Evolutionary conservation across 768 basidiomycete genomes (phyloP).

Genomic region (Tubosaeta brunneosetosa): DNA sequence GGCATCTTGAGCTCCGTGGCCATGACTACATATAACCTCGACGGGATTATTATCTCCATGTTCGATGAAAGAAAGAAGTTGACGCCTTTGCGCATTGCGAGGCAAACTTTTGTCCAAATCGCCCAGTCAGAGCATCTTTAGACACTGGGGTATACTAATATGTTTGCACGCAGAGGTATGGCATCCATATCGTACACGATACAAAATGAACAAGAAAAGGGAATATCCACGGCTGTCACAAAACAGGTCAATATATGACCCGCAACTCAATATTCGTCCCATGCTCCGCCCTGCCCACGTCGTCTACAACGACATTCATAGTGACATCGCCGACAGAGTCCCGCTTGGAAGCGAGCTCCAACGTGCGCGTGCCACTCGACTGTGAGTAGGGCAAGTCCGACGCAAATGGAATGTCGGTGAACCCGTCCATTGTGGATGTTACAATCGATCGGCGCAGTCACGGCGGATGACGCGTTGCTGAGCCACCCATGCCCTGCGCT

Average conservation of each 20-base stretch:
- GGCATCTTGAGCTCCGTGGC: too few relatives aligned
- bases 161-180: not conserved
- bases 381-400: slow-evolving; percentile 10
- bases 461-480: slow-evolving; percentile 10
- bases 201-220: not conserved
- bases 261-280: slow-evolving; percentile 7
- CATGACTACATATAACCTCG: too few relatives aligned
- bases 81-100: too few relatives aligned
- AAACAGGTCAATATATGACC: not conserved
- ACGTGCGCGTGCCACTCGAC: not conserved
- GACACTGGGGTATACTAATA: not conserved
- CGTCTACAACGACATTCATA: slow-evolving; percentile 46
- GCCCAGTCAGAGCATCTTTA: too few relatives aligned
- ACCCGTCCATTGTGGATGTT: slow-evolving; percentile 12
- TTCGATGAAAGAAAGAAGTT: too few relatives aligned
- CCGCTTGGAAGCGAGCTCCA: slow-evolving; percentile 7
- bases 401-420: slow-evolving; percentile 23
- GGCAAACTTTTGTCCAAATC: too few relatives aligned
- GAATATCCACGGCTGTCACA: not conserved
- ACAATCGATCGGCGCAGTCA: not conserved
- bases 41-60: too few relatives aligned
- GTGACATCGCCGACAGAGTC: not conserved
- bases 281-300: slow-evolving; percentile 41
- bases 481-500: slow-evolving; percentile 36
- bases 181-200: not conserved